Conservation (phyloP, 805 yeast genomes). For the Sugiyamaella lignohabitans region DNA sequence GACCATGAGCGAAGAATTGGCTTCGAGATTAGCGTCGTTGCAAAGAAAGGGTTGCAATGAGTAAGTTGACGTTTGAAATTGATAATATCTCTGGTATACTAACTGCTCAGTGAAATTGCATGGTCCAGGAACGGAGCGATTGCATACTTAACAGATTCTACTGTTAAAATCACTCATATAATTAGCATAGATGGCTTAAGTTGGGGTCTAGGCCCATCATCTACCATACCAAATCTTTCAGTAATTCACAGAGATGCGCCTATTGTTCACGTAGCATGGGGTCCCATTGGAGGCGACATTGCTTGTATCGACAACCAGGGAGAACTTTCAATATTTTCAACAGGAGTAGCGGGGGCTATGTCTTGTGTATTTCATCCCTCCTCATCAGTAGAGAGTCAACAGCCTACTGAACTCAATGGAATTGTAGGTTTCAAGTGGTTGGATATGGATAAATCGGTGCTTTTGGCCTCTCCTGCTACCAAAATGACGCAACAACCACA, state of each 20-base stretch:
- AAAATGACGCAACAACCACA: conserved; percentile 20
- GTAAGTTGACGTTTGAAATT: conserved; percentile 11
- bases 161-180: conserved; percentile 54
- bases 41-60: conserved; percentile 13
- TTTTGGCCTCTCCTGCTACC: conserved; percentile 54
- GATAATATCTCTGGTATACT: background rate
- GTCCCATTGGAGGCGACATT: conserved; percentile 71
- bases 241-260: conserved; percentile 16
- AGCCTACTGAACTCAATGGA: conserved; percentile 14
- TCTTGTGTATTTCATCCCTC: conserved; percentile 18
- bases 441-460: conserved; percentile 59
- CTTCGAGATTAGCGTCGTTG: conserved; percentile 7
- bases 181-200: conserved; percentile 67
- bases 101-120: conserved; percentile 35
- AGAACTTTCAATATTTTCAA: conserved; percentile 25
- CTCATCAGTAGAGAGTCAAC: conserved; percentile 1
- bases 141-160: conserved; percentile 50
- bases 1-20: conserved; percentile 2
- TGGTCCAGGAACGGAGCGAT: conserved; percentile 86
- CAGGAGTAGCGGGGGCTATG: conserved; percentile 18
- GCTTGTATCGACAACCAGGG: conserved; percentile 60
- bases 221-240: conserved; percentile 29
- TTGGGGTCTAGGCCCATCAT: conserved; percentile 71
- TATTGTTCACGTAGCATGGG: conserved; percentile 44
- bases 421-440: conserved; percentile 62